Evolutionary conservation across 257 asterid species (phyloP).

Genomic region (Capsicum rhomboideum): DNA sequence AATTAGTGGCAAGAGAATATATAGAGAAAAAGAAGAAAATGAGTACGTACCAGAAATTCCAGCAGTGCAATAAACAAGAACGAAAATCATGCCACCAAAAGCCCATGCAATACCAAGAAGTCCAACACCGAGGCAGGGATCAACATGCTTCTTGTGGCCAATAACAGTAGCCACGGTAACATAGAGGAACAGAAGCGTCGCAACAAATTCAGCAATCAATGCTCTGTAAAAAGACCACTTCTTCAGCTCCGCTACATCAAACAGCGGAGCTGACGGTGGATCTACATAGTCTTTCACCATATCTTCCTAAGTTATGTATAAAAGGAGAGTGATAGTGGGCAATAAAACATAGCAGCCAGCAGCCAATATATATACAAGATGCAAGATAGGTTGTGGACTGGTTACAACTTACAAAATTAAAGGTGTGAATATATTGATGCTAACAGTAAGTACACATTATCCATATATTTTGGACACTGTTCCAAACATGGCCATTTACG

Average conservation of each 20-base stretch:
- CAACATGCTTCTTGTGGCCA: conserved; percentile 6
- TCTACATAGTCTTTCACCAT: conserved; percentile 10
- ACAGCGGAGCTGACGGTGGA: conserved; percentile 3
- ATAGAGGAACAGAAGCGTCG: conserved; percentile 15
- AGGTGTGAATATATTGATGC: background rate
- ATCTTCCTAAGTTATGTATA: background rate
- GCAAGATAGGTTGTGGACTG: background rate
- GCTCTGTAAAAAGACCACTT: conserved; percentile 17
- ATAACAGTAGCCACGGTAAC: conserved; percentile 11
- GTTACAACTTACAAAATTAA: background rate
- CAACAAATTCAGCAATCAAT: conserved; percentile 10
- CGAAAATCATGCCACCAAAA: conserved; percentile 13
- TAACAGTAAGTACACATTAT: background rate
- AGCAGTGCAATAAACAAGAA: conserved; percentile 12
- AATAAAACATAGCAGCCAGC: background rate
- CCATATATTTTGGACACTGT: background rate
- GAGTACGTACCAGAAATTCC: conserved; percentile 12
- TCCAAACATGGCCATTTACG: background rate
- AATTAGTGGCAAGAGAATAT: no score
- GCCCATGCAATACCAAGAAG: conserved; percentile 16
- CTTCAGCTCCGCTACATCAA: conserved; percentile 1
- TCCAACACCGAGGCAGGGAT: conserved; percentile 6
- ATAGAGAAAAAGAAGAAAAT: background rate
- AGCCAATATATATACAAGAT: background rate
- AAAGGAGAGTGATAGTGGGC: background rate